Percentiles rank a stretch among this genome's conserved stretches.
Conservation (phyloP, 768 basidiomycete species). For the Lactarius deliciosus region DNA sequence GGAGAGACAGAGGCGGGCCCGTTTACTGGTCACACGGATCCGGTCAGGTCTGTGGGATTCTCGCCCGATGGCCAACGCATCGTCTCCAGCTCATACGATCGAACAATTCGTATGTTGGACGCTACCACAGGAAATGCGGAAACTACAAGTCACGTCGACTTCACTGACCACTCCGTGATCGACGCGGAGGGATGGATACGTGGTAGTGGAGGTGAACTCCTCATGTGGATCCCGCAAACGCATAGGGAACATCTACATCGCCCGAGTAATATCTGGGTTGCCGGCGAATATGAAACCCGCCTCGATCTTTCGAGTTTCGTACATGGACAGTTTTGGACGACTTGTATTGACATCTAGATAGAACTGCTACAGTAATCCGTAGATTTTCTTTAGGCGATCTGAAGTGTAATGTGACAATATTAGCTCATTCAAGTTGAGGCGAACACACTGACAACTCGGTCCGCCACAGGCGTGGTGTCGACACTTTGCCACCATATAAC, state of each 20-base stretch:
- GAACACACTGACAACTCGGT: too few species aligned
- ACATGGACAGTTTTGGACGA: neutral
- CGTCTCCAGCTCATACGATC: neutral
- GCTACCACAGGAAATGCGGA: neutral
- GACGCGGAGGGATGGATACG: neutral
- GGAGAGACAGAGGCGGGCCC: too few species aligned
- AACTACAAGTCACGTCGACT: neutral
- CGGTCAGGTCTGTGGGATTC: neutral
- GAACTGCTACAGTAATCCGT: neutral
- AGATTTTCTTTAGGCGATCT: neutral
- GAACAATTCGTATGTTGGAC: neutral
- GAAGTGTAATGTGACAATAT: too few species aligned
- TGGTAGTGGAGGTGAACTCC: neutral
- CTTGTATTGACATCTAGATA: neutral
- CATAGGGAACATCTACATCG: neutral
- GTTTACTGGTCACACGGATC: neutral
- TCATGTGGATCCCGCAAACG: neutral
- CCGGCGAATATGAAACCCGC: neutral
- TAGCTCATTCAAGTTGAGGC: too few species aligned
- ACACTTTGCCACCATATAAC: too few species aligned
- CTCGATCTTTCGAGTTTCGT: neutral
- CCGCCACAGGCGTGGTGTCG: too few species aligned
- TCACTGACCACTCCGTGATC: neutral
- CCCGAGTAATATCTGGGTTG: constrained; percentile 1
- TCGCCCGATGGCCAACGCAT: neutral